Base-by-base conservation (phyloP, 1,284 basidiomycete genomes). In the Austroboletus novae-zelandiae region DNA sequence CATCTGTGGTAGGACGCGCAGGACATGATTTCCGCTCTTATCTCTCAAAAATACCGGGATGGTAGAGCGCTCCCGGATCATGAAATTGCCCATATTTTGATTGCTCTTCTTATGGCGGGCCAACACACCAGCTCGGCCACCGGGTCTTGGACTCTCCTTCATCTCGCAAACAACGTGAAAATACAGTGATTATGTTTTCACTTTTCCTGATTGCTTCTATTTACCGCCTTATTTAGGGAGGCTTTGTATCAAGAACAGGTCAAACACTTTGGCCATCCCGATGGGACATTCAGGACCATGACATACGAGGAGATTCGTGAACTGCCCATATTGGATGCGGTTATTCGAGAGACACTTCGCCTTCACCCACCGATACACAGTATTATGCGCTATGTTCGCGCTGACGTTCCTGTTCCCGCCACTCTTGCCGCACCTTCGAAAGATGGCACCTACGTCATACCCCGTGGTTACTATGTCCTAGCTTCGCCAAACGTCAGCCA, bases 81-180 rank as follows among this genome's bases (percentile, higher is more conserved):
- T 57, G 94, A 98, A 70, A 89, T 99, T 56, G 94, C 97, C 0
- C 96, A 98, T 66, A 95, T 98, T 66, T 87, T 99, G 89, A 95
- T 94, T 60, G 92, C 93, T 18, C 79, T 95, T 42, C 83, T 96
- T 56, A 95, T 96, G 94, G 96, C 96, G 36, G 97, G 97, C 25
- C 97, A 99, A 73, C 97, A 99, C 74, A 99, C 97, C 0, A 92
- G 89, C 60, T 95, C 94, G 17, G 90, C 96, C 0, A 91, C 93
- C 10, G 84, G 85, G 23, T 86, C 92, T 5, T 99, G 97, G 97
- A 71, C 88, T n/a, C 76, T 99, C 36, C 80, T 98, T 43, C 92
- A 97, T 61, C 71, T 99, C 18, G 96, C 94, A n/a, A 74, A 82
- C 57, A 78, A 86, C 50, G 83, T 83, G 1, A 85, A 93, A 25